Evolutionary conservation across 1,284 basidiomycete species (phyloP), one percentile per base, ranked within the genome.

Genomic region (Rhodotorula sp.): DNA sequence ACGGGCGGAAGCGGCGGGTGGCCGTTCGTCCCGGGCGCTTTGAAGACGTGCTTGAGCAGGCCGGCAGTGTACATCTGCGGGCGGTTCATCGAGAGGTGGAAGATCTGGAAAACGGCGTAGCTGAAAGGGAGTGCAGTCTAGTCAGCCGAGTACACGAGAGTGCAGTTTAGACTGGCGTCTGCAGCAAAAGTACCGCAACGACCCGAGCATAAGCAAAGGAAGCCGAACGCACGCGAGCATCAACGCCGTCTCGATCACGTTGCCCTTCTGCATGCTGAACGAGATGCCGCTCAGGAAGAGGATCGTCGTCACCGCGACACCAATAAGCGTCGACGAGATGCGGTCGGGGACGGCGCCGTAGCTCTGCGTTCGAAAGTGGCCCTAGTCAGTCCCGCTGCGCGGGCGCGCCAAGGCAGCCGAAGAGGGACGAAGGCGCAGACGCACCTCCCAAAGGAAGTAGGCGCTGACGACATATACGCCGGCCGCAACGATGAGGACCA

Each of bases 261-360:
- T 97, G 59, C 94, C 97, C 63, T 92, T 86, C 67, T 92, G 87
- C 71, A 94, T 82, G 21, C 87, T 88, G 81, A 97, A 96, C 10
- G 92, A 92, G 75, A 97, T 96, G 74, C 92, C 86, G 3, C 91
- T 93, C 51, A 97, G 85, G 83, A 97, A 97, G 58, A 95, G 80
- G 75, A 89, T 84, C 15, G 85, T 85, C 1, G 89, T 89, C 70
- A 88, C 78, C 21, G 90, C 89, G 22, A 89, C 90, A 9, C 92
- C 92, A 27, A 94, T 84, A 27, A 94, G 83, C 0, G 91, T 93
- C 3, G 92, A 91, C n/a, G 90, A 90, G 50, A 93, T 82, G 12
- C 91, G 90, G 1, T 91, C 90, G 3, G 88, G 86, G 10, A 92
- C 92, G 15, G 91, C 67, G 36, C 69, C 73, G 64, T 74, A 76